A percentile compares a stretch with the other conserved stretches of the same genome.
phyloP scores from a whole-genome alignment of 129 eudicot species.

The Chrysanthemum seticuspe region DNA sequence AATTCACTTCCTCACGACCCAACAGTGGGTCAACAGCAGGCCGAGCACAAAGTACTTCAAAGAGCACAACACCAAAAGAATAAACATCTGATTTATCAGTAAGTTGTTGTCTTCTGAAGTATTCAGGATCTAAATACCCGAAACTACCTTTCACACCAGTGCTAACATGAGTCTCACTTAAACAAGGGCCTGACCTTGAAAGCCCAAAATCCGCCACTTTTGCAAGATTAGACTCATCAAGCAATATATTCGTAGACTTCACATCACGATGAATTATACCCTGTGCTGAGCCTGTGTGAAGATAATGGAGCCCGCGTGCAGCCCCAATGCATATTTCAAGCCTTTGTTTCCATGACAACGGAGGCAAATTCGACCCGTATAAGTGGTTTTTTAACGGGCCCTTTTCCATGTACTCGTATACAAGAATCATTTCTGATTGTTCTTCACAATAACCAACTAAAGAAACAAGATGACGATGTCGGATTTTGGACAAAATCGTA shows the following conservation, averaged over 20 bases:
- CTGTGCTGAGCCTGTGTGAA: constrained; percentile 84
- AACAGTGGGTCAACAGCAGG: constrained; percentile 15
- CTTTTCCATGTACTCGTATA: constrained; percentile 83
- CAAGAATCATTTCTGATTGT: constrained; percentile 90
- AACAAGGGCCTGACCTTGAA: constrained; percentile 71
- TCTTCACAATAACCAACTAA: constrained; percentile 89
- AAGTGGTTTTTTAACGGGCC: constrained; percentile 54
- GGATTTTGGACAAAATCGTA: constrained; percentile 69
- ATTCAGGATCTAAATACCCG: constrained; percentile 42
- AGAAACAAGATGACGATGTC: constrained; percentile 86
- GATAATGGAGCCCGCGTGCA: constrained; percentile 82
- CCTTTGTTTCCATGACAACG: constrained; percentile 76
- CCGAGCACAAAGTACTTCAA: constrained; percentile 14
- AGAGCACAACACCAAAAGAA: constrained; percentile 17
- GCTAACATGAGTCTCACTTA: constrained; percentile 83
- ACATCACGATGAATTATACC: constrained; percentile 84
- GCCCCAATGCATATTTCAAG: constrained; percentile 89
- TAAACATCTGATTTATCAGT: constrained; percentile 24
- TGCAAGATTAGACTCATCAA: constrained; percentile 62
- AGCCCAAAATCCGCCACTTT: constrained; percentile 88
- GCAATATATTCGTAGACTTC: constrained; percentile 74
- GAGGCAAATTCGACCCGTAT: constrained; percentile 57
- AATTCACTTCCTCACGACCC: constrained; percentile 65
- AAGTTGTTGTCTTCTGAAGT: constrained; percentile 12
- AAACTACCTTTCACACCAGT: constrained; percentile 88